Base-by-base conservation (phyloP, 768 basidiomycete genomes). In the Tricholoma sp. region DNA sequence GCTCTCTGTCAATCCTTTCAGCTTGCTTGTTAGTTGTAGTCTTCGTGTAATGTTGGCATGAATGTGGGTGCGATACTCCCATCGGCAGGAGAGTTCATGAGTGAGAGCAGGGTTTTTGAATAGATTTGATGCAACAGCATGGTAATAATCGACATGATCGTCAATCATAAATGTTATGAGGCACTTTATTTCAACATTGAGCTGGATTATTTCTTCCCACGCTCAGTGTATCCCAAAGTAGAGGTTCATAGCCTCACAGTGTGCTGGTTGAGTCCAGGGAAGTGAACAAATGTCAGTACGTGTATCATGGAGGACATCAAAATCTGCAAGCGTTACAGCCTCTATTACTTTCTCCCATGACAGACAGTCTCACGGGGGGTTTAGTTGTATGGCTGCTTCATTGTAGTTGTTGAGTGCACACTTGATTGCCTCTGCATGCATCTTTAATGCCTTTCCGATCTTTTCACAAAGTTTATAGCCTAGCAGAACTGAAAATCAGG, bases 381-480 rank as follows among this genome's bases (percentile, higher is more conserved):
- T 20, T 2, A 50, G 49, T 15, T 32, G 49, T 6, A 24, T 29
- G 12, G 72, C 73, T 5, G 61, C 59, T 8, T 42, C 45, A 42
- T 76, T 76, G 59, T 74, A 51, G 50, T 50, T 41, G 0, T 63
- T 54, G 0, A 75, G 59, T 0, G 73, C 72, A 32, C 50, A 64
- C 32, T 53, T 58, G 34, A 76, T 73, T 1, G 75, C 71, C 29
- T 64, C 58, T 4, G 67, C 67, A 4, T 69, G 58, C 5, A 50
- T 53, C 52, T 69, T 63, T 1, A 76, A 57, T 2, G 70, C 68
- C 55, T 74, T 70, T 0, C 66, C 68, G 15, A 76, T 73, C 47
- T 72, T 62, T 8, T 64, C 62, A 3, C 67, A 63, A 54, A 72
- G 58, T 32, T 68, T 68, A 55, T 76, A 75, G 0, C 70, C 74